These are phyloP conservation scores for Termitomyces titanicus DNA, from an alignment of 768 basidiomycete species.

Conservation along the genomic window DNA sequence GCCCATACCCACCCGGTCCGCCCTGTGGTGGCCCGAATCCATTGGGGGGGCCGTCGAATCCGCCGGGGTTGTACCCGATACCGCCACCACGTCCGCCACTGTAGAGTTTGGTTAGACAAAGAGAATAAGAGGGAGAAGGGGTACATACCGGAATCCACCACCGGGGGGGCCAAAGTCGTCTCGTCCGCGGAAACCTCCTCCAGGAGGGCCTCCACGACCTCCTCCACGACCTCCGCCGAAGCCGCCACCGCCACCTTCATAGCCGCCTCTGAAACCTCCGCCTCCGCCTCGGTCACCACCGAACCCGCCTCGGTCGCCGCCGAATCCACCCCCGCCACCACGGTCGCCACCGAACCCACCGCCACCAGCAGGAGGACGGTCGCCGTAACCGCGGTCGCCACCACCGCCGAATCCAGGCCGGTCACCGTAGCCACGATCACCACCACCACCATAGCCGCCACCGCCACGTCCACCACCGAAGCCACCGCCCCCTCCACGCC, in stretches of 20 bases:
- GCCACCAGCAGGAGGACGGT: slow-evolving; percentile 34
- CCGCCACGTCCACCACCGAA: slow-evolving; percentile 40
- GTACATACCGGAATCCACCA: slow-evolving; percentile 48
- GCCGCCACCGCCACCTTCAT: slow-evolving; percentile 31
- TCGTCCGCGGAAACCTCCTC: slow-evolving; percentile 34
- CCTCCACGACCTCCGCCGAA: slow-evolving; percentile 33
- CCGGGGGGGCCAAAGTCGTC: slow-evolving; percentile 28
- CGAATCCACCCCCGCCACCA: slow-evolving; percentile 35
- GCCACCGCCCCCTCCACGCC: slow-evolving; percentile 28
- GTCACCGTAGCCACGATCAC: slow-evolving; percentile 36
- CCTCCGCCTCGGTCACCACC: slow-evolving; percentile 31
- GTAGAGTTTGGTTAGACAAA: slow-evolving; percentile 9
- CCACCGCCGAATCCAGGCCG: slow-evolving; percentile 27
- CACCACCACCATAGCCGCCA: slow-evolving; percentile 47
- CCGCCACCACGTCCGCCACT: slow-evolving; percentile 70
- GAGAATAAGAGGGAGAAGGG: not conserved
- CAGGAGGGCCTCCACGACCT: slow-evolving; percentile 18
- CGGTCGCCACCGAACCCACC: slow-evolving; percentile 32
- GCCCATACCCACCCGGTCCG: slow-evolving; percentile 35
- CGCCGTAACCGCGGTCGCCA: slow-evolving; percentile 32
- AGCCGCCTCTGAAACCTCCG: slow-evolving; percentile 35
- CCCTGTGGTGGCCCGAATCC: slow-evolving; percentile 39
- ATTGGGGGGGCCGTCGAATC: slow-evolving; percentile 45
- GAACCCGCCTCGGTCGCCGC: slow-evolving; percentile 37
- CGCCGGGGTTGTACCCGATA: slow-evolving; percentile 66